phyloP scores from a whole-genome alignment of 148 eudicot genomes.

The Pouteria glomerata region DNA sequence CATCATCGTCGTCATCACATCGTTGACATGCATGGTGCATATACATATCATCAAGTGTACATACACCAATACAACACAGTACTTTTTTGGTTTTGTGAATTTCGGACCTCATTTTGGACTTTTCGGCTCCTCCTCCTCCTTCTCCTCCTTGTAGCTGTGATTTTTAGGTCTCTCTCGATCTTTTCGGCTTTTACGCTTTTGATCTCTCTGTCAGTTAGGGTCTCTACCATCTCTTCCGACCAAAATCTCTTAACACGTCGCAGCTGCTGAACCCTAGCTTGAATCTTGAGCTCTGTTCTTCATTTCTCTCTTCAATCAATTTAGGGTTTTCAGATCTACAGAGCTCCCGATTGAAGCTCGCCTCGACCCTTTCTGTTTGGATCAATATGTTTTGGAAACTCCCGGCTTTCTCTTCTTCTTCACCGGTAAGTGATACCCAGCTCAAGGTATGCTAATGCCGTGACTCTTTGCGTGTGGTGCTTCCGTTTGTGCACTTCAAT shows the following conservation, averaged over 20 bases:
- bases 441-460: not conserved
- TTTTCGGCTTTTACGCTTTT: conserved; percentile 8
- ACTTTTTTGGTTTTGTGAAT: not conserved
- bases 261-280: not conserved
- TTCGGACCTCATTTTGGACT: conserved; percentile 6
- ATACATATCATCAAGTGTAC: no score
- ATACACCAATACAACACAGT: no score
- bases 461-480: no score
- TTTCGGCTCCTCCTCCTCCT: not conserved
- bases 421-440: conserved; percentile 57
- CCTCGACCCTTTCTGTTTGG: not conserved
- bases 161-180: conserved; percentile 3
- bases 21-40: no score
- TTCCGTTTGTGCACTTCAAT: not conserved
- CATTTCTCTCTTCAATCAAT: not conserved
- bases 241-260: not conserved
- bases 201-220: conserved; percentile 12
- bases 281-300: no score
- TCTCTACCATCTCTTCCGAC: not conserved
- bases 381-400: conserved; percentile 85
- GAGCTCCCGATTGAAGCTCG: not conserved
- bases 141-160: not conserved
- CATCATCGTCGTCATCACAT: no score
- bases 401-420: conserved; percentile 69
- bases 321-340: conserved; percentile 21